A percentile compares a stretch with the other conserved stretches of the same genome.
Conservation (phyloP, 2,329 filamentous ascomycete genomes). For the Sporothrix curviconia region DNA sequence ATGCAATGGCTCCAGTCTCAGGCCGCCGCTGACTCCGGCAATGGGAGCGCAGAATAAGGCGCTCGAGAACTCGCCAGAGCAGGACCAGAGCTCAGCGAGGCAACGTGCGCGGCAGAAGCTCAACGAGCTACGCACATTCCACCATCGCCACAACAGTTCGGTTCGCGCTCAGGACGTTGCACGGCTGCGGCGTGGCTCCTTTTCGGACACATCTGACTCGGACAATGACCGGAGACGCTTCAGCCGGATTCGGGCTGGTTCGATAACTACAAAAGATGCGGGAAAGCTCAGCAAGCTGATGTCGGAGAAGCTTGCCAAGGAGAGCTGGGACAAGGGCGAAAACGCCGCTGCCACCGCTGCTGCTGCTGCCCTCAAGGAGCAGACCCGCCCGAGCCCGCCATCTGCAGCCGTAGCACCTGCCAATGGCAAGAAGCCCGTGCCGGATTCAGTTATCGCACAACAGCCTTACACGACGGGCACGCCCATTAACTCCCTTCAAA, state of each 20-base stretch:
- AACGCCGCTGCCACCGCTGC: slow-evolving; percentile 5
- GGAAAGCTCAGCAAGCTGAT: slow-evolving; percentile 56
- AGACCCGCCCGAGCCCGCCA: neutral
- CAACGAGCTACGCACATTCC: slow-evolving; percentile 48
- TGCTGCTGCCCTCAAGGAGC: neutral
- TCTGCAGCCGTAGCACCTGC: neutral
- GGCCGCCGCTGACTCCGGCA: neutral
- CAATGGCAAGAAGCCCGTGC: neutral
- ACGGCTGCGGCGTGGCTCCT: slow-evolving; percentile 45
- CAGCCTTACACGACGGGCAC: neutral
- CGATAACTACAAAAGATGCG: slow-evolving; percentile 42
- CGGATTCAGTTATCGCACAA: neutral
- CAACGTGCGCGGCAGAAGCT: slow-evolving; percentile 56
- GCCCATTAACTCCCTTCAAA: slow-evolving; percentile 3
- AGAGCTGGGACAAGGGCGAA: slow-evolving; percentile 41
- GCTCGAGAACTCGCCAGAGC: slow-evolving; percentile 22
- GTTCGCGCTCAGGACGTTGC: slow-evolving; percentile 42
- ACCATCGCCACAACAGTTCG: slow-evolving; percentile 48
- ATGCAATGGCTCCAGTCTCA: neutral
- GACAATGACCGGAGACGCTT: slow-evolving; percentile 43
- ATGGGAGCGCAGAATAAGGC: slow-evolving; percentile 9
- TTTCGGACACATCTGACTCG: slow-evolving; percentile 58
- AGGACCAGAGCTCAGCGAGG: slow-evolving; percentile 43
- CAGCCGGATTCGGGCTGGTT: slow-evolving; percentile 29
- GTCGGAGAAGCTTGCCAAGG: slow-evolving; percentile 52